phyloP scores from a whole-genome alignment of 139 green algal species.

The Raphidocelis subcapitata region DNA sequence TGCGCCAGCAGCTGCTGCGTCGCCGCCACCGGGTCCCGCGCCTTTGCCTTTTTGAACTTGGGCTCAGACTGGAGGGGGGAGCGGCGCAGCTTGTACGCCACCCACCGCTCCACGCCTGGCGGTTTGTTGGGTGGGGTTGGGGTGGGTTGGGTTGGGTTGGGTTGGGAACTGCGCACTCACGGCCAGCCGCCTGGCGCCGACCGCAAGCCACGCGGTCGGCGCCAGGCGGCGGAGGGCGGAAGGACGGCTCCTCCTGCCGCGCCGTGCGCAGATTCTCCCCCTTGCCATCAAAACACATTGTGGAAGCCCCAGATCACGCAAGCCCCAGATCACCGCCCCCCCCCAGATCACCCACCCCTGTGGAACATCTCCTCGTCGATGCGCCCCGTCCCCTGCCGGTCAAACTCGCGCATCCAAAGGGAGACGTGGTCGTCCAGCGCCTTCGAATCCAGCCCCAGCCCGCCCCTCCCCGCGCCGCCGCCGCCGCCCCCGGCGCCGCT shows the following conservation, averaged over 20 bases:
- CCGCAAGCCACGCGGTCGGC: too few species aligned
- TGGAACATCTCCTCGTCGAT: neutral
- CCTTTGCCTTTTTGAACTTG: neutral
- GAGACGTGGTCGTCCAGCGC: neutral
- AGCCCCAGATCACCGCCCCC: too few species aligned
- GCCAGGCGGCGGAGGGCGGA: too few species aligned
- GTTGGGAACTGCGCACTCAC: too few species aligned
- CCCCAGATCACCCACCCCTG: neutral
- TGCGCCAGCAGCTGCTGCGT: too few species aligned
- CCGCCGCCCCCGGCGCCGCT: neutral
- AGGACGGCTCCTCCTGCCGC: too few species aligned
- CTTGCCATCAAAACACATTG: too few species aligned
- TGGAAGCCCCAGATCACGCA: too few species aligned
- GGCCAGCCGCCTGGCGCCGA: too few species aligned
- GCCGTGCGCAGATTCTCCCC: too few species aligned
- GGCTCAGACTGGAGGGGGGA: neutral
- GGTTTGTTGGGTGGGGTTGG: too few species aligned
- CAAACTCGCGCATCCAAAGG: neutral
- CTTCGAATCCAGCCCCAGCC: neutral
- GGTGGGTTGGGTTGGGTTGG: too few species aligned
- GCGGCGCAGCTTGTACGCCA: neutral
- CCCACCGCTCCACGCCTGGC: neutral
- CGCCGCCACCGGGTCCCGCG: neutral
- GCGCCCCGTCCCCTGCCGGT: neutral
- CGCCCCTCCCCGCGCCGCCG: neutral